phyloP scores from a whole-genome alignment of 139 green algal species.

The Micromonas commoda region DNA sequence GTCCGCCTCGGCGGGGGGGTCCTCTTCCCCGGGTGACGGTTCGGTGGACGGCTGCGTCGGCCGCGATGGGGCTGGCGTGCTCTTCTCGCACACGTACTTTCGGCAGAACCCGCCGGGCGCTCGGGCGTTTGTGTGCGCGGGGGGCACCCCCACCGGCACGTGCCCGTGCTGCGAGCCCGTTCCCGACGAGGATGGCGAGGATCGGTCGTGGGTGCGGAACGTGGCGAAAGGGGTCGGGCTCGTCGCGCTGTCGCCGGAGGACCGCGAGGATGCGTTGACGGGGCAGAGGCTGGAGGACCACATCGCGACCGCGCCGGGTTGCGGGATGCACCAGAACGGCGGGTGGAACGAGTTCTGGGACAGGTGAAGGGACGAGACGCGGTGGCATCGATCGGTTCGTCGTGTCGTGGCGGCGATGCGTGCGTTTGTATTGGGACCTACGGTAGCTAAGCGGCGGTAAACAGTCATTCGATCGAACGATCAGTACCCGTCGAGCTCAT shows the following conservation, averaged over 20 bases:
- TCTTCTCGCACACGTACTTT: constrained; percentile 21
- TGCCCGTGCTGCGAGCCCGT: neutral
- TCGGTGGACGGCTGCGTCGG: too few relatives aligned
- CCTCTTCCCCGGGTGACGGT: too few relatives aligned
- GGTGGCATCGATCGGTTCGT: neutral
- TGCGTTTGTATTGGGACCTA: neutral
- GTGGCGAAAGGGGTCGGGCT: neutral
- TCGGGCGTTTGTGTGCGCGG: neutral
- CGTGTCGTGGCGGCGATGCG: neutral
- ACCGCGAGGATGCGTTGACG: neutral
- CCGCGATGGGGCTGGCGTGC: neutral
- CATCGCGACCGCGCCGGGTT: neutral
- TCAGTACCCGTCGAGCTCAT: constrained; percentile 33
- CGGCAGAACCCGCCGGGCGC: neutral
- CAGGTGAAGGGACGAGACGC: neutral
- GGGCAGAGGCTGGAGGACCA: neutral
- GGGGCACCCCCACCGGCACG: neutral
- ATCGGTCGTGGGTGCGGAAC: too few relatives aligned
- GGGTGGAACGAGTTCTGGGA: constrained; percentile 11
- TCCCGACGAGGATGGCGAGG: too few relatives aligned
- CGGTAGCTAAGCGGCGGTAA: neutral
- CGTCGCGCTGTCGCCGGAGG: neutral
- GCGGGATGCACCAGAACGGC: neutral
- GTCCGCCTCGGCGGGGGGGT: too few relatives aligned
- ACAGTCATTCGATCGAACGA: neutral